Base-by-base conservation (phyloP, 805 yeast genomes). In the Yamadazyma scolyti region DNA sequence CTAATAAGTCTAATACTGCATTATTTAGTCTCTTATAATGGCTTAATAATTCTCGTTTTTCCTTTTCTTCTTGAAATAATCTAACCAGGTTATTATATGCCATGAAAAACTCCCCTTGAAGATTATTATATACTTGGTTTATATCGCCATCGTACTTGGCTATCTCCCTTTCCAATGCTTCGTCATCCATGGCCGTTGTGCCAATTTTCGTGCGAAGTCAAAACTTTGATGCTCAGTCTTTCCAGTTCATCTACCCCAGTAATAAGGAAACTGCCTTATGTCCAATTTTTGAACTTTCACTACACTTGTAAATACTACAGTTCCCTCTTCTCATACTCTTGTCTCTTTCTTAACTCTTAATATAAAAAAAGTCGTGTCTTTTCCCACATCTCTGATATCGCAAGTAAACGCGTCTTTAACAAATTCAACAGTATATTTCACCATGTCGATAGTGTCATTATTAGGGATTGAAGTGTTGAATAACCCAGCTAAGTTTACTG, bases 401-500 rank as follows among this genome's bases (percentile, higher is more conserved):
- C n/a, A n/a, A n/a, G n/a, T n/a, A n/a, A n/a, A n/a, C n/a, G n/a
- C n/a, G n/a, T n/a, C n/a, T n/a, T n/a, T n/a, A n/a, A n/a, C n/a
- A n/a, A n/a, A n/a, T n/a, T n/a, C n/a, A n/a, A n/a, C n/a, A n/a
- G n/a, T n/a, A n/a, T n/a, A n/a, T n/a, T n/a, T n/a, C 29, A 22
- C 30, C 15, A 89, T 89, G 97, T 89, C 97, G 8, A 89, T 89
- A 37, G 97, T 90, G 4, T 88, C 97, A 25, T 65, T 93, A 30
- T 66, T 90, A 31, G 96, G 96, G 31, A 88, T 93, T 39, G 84
- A 85, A 47, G 96, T 93, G 17, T 71, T 90, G 35, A 90, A 87
- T 56, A 93, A 93, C 49, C 98, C 98, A 4, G 97, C 97, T 4
- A 77, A 82, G 43, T 93, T 93, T 66, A 71, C 85, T 4, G 97